Base-by-base conservation (phyloP, 176 grass and related monocot genomes). In the Tillandsia leiboldiana region DNA sequence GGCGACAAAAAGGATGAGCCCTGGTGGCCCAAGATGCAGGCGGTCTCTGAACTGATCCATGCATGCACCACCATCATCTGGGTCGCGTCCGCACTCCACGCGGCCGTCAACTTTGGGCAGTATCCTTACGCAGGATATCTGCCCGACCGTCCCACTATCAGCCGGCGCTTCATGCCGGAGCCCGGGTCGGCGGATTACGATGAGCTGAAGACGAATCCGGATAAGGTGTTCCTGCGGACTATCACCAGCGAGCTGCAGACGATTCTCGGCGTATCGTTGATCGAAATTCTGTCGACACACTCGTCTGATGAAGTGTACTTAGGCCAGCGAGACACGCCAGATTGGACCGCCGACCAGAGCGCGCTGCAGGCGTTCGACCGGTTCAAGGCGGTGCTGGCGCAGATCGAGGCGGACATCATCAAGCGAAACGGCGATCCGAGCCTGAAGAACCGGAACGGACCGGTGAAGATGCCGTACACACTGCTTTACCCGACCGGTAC, bases 91-190 rank as follows among this genome's bases (percentile, higher is more conserved):
- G 73, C 73, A 9, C 73, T 75, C 49, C 73, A 75, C 50, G 50
- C 73, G 3, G 73, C 73, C 49, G 63, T 75, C 50, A 75, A 75
- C 63, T 75, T 75, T 24, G 73, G 73, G 26, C 73, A 75, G 73
- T 75, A 66, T 26, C 73, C 73, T 10, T 67, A 75, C 73, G 63
- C 63, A 13, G 73, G 73, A 0, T 75, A 75, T 24, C 11, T 75
- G 10, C 73, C 73, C 1, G 67, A 75, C 15, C 24, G 73, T 1
- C 73, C 73, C 8, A 75, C 63, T 1, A 17, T 75, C 18, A 75
- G 73, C 63, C 50, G 73, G 9, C 63, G 73, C 3, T 66, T 49
- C 22, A 75, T 75, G 63, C 63, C 73, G 0, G 63, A 53, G 49
- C 50, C 63, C 10, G 73, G 73, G 1, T 42, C 48, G 0, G 22